Base-by-base conservation (phyloP, 2,329 filamentous ascomycete genomes). In the Magnaporthiopsis poae region DNA sequence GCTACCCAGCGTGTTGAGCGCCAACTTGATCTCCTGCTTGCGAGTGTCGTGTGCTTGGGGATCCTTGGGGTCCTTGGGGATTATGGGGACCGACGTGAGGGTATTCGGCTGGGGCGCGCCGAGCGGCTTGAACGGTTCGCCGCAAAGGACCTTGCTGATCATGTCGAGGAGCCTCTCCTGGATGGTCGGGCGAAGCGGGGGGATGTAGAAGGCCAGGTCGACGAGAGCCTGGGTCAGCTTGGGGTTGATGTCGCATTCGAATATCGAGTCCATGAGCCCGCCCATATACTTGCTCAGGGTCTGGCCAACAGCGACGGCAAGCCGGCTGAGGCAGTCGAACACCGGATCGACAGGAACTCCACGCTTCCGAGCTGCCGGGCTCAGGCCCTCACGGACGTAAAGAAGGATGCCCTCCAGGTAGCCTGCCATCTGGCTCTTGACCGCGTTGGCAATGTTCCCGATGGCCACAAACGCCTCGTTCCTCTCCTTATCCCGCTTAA, bases 201-300 rank as follows among this genome's bases (percentile, higher is more conserved):
- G 95, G 62, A 99, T 97, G 75, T 99, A 98, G 74, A 98, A 96
- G 35, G 95, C 95, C 91, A 99, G 97, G 74, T 99, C 96, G 29
- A 98, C 93, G 66, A 99, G 82, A 2, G 96, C 96, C 75, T 98
- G 93, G 0, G 94, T 97, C 31, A 99, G 84, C 71, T 96, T 95
- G 67, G 94, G 90, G 56, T 92, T 97, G 65, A 99, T 82, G 63
- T 96, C 95, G 75, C 95, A 99, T 21, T 92, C 93, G 77, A 99
- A 99, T 68, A 99, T 97, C 13, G 96, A 93, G 71, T 97, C 94
- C 12, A 99, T 84, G 35, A 99, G 81, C 15, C 93, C 91, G 75
- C 97, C 93, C 88, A 99, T 97, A 75, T 98, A 97, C 78, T 98
- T 99, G 83, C 92, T 98, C 65, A 99, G 82, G 0, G 94, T 95